phyloP scores from a whole-genome alignment of 176 grass and related monocot genomes.

The Bolboschoenus planiculmis region DNA sequence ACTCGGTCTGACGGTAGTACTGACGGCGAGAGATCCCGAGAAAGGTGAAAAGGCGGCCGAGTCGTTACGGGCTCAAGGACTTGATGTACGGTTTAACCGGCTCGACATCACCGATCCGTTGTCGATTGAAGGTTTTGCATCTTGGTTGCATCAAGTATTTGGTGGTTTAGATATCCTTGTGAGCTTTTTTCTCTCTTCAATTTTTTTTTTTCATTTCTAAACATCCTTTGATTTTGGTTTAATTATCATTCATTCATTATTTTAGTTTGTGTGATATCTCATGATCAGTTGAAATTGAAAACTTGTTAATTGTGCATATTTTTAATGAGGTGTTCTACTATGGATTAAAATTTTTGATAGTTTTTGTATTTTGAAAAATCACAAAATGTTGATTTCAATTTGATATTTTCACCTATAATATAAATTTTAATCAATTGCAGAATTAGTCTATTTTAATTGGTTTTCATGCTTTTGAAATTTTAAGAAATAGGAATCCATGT shows the following conservation, averaged over 20 bases:
- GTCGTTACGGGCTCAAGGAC: conserved; percentile 34
- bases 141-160: conserved; percentile 47
- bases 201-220: neutral
- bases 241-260: neutral
- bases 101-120: conserved; percentile 50
- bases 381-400: too few relatives aligned
- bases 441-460: too few relatives aligned
- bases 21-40: conserved; percentile 60
- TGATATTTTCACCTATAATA: too few relatives aligned
- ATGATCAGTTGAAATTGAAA: neutral
- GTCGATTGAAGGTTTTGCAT: conserved; percentile 58
- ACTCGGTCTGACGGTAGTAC: conserved; percentile 74
- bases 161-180: conserved; percentile 87
- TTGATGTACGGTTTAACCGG: conserved; percentile 37
- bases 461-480: neutral
- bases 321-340: neutral
- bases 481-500: neutral
- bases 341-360: too few relatives aligned
- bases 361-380: too few relatives aligned
- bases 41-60: conserved; percentile 52
- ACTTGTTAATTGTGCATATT: neutral
- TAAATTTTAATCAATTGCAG: too few relatives aligned
- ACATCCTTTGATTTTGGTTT: neutral
- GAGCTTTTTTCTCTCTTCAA: neutral
- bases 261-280: neutral